Evolutionary conservation across 345 rosid species (phyloP).

Genomic region (Populus euphratica): DNA sequence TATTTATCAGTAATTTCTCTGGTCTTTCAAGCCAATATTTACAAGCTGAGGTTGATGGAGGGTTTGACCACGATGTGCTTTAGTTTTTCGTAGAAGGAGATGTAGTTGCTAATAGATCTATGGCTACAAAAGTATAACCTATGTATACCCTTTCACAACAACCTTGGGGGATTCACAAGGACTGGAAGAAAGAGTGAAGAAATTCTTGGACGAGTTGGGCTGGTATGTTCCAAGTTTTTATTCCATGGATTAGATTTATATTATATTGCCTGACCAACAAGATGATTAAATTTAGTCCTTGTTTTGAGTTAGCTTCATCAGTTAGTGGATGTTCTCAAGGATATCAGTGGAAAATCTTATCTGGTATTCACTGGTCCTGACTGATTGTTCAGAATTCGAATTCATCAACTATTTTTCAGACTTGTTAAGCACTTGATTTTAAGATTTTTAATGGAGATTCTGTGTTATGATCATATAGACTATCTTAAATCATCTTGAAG

Average conservation of each 20-base stretch:
- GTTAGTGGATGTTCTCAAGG: background rate
- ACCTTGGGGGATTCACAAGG: slow-evolving; percentile 88
- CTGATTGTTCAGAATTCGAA: background rate
- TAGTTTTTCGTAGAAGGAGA: slow-evolving; percentile 82
- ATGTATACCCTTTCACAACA: slow-evolving; percentile 86
- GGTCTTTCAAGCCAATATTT: slow-evolving; percentile 55
- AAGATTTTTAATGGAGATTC: background rate
- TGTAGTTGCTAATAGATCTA: slow-evolving; percentile 64
- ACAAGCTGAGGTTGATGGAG: slow-evolving; percentile 75
- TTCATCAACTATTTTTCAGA: background rate
- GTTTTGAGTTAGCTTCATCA: background rate
- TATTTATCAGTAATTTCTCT: background rate
- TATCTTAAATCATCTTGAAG: background rate
- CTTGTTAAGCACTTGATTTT: background rate
- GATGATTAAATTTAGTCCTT: background rate
- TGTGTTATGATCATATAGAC: background rate
- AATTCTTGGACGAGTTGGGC: slow-evolving; percentile 55
- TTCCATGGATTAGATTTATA: slow-evolving; percentile 55
- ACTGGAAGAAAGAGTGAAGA: slow-evolving; percentile 74
- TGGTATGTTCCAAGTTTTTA: slow-evolving; percentile 85
- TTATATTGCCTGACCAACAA: background rate
- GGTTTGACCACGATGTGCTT: slow-evolving; percentile 64
- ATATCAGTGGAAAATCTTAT: background rate
- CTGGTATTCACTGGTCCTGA: background rate
- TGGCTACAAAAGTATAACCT: slow-evolving; percentile 75